A percentile compares a stretch with the other conserved stretches of the same genome.
phyloP scores from a whole-genome alignment of 208 protist genomes.

The Trypanosoma theileri region DNA sequence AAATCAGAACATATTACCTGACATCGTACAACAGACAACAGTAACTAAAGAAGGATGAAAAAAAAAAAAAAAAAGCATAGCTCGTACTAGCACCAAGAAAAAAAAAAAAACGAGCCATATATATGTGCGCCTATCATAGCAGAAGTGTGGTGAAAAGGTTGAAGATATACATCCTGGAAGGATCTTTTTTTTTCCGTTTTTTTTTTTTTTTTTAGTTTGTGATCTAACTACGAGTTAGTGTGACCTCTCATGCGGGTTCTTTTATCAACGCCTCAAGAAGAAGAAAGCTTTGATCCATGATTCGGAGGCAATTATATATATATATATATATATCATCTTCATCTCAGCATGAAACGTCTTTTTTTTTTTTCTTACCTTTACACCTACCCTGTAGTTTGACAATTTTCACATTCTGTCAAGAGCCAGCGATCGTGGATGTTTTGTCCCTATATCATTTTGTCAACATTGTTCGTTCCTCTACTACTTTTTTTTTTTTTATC shows the following conservation, averaged over 20 bases:
- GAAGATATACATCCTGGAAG: too few relatives aligned
- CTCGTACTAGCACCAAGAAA: neutral
- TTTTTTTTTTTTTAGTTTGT: too few relatives aligned
- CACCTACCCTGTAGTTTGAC: neutral
- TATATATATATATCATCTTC: conserved; percentile 1
- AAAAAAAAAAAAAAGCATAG: neutral
- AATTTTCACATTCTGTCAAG: neutral
- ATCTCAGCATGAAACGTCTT: neutral
- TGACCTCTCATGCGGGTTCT: too few relatives aligned
- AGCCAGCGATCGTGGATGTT: too few relatives aligned
- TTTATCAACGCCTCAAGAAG: too few relatives aligned
- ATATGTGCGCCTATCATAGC: too few relatives aligned
- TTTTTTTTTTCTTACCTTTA: neutral
- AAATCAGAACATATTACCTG: neutral
- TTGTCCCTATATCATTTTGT: too few relatives aligned
- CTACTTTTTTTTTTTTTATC: too few relatives aligned
- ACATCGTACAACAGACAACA: neutral
- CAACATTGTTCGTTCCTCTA: too few relatives aligned
- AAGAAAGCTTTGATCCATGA: neutral
- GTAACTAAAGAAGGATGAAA: neutral
- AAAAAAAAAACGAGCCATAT: neutral
- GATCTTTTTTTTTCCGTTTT: too few relatives aligned
- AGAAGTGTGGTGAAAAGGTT: too few relatives aligned
- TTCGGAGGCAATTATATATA: neutral
- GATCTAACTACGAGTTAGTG: too few relatives aligned